Evolutionary conservation across 2,329 filamentous ascomycete genomes (phyloP).

Genomic region (Paraphaeosphaeria minitans): DNA sequence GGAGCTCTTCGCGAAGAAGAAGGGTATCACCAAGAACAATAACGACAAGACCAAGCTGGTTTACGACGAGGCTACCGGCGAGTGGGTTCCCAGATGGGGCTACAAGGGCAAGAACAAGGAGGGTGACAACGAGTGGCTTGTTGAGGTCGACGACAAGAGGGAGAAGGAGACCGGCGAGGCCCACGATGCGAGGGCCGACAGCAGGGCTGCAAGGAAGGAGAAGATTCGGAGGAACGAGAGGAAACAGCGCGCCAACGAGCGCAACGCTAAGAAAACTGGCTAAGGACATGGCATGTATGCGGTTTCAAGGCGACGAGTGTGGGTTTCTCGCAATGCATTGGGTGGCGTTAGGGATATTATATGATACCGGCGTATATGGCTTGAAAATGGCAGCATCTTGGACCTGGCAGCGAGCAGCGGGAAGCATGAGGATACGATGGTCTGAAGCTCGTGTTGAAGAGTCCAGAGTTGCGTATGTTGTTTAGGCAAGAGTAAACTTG

Average conservation of each 20-base stretch:
- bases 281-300: slow-evolving; percentile 22
- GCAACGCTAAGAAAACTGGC: slow-evolving; percentile 64
- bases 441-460: neutral
- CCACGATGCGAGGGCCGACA: slow-evolving; percentile 60
- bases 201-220: slow-evolving; percentile 64
- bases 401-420: neutral
- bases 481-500: too few species aligned
- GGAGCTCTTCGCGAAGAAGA: slow-evolving; percentile 95
- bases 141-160: slow-evolving; percentile 80
- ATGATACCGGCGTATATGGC: slow-evolving; percentile 6
- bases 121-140: slow-evolving; percentile 82
- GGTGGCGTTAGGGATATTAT: slow-evolving; percentile 28
- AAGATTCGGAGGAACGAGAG: slow-evolving; percentile 50
- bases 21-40: slow-evolving; percentile 91
- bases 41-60: slow-evolving; percentile 75
- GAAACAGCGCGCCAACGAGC: slow-evolving; percentile 61
- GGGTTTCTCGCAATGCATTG: slow-evolving; percentile 31
- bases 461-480: neutral
- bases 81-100: slow-evolving; percentile 95
- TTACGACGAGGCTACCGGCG: slow-evolving; percentile 81
- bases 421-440: neutral
- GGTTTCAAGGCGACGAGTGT: slow-evolving; percentile 17
- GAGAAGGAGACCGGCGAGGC: slow-evolving; percentile 70
- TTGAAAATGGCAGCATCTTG: neutral
- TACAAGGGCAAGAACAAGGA: slow-evolving; percentile 90